phyloP scores from a whole-genome alignment of 2,329 filamentous ascomycete genomes.

The Nemania diffusa region DNA sequence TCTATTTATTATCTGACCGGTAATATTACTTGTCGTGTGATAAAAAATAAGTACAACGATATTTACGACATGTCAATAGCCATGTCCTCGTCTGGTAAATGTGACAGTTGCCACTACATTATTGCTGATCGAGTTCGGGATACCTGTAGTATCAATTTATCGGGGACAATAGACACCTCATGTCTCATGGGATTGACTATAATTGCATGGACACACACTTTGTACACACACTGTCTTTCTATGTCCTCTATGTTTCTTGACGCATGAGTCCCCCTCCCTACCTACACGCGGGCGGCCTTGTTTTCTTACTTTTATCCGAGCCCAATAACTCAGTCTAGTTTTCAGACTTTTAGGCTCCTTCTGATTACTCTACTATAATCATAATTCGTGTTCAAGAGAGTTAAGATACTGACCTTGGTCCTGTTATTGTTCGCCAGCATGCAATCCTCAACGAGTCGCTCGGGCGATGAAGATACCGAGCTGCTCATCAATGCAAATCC shows the following conservation, averaged over 20 bases:
- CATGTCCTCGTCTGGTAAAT: no score
- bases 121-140: no score
- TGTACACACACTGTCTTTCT: background rate
- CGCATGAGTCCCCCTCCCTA: background rate
- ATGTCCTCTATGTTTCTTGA: background rate
- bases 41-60: no score
- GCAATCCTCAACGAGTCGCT: background rate
- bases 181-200: no score
- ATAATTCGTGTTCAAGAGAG: background rate
- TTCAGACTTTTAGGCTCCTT: background rate
- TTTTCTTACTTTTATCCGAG: background rate
- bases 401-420: background rate
- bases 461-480: constrained; percentile 5
- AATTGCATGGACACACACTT: no score
- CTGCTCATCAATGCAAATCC: constrained; percentile 53
- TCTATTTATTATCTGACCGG: no score
- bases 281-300: background rate
- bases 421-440: background rate
- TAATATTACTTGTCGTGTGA: no score
- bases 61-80: no score
- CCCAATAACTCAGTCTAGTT: background rate
- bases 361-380: background rate
- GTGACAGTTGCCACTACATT: no score
- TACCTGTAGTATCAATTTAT: no score
- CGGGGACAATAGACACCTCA: no score